Evolutionary conservation across 2,329 filamentous ascomycete species (phyloP), one percentile per base, ranked within the genome.

Genomic region (Aspergillus neotritici): DNA sequence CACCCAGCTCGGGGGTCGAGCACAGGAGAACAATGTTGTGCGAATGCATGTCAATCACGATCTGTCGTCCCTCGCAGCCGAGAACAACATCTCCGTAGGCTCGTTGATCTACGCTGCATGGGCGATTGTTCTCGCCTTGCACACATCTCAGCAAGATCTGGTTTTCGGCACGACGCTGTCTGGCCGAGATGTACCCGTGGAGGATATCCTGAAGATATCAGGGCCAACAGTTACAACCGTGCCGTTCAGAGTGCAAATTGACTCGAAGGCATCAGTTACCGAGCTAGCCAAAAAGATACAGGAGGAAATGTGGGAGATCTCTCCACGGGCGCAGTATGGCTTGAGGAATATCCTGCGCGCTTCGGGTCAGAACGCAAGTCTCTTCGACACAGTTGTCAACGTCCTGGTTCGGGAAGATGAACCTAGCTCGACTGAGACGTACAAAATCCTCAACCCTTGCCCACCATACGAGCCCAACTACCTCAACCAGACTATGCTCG

Each of bases 91-190:
- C 34, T 37, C 45, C 14, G n/a, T 31, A 8, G 46, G 46, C 17
- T 35, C 43, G 11, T 17, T 46, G 11, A 37, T 51, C n/a, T 49
- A 49, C 32, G 40, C 40, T 16, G 49, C 49, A 4, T 51, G 49
- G 49, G 40, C 46, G 8, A 31, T 49, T 16, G 39, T 49, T n/a
- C 39, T 51, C 12, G 41, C 32, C 5, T 16, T 43, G 15, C 43
- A 47, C 17, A 49, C 37, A 13, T 15, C 28, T 13, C 32, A 36
- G 34, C 29, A 35, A n/a, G 49, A 51, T 34, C 34, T 51, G 21
- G 25, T 37, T 10, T 49, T 51, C 31, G 49, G 32, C 16, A 43
- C 36, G 25, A 42, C 43, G 8, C 40, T 51, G 5, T 46, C 48
- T 29, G 48, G 48, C 9, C 43, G 46, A 8, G 46, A 51, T 31